Percentiles rank a stretch among this genome's conserved stretches.
phyloP scores from a whole-genome alignment of 2,329 filamentous ascomycete species.

The Furcasterigmium furcatum region DNA sequence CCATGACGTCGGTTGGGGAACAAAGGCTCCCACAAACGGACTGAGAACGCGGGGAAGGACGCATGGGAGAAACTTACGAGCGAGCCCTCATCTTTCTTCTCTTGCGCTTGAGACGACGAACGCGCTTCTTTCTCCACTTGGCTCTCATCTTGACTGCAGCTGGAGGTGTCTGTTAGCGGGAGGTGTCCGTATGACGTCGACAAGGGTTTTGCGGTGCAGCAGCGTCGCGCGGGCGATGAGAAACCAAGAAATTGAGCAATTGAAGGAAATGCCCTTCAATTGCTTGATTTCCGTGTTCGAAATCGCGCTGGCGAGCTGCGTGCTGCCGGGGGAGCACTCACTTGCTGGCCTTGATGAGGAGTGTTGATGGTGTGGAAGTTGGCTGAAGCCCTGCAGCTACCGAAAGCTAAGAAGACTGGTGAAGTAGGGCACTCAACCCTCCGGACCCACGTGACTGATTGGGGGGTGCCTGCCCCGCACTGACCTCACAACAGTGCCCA shows the following conservation, averaged over 20 bases:
- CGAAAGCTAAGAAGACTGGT: neutral
- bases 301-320: neutral
- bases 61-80: conserved; percentile 65
- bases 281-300: neutral
- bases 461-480: neutral
- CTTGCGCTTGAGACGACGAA: conserved; percentile 99
- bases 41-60: conserved; percentile 2
- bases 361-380: conserved; percentile 13
- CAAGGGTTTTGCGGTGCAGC: neutral
- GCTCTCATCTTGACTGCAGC: conserved; percentile 70
- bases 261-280: neutral
- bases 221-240: neutral
- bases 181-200: neutral
- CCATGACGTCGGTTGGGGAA: neutral
- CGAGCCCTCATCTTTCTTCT: conserved; percentile 99
- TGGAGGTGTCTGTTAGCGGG: conserved; percentile 4
- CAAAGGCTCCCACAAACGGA: neutral
- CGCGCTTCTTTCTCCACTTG: conserved; percentile 99
- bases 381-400: conserved; percentile 1
- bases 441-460: conserved; percentile 7
- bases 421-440: conserved; percentile 13
- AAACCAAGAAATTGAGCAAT: neutral
- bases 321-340: conserved; percentile 7
- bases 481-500: neutral
- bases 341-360: conserved; percentile 14